Evolutionary conservation across 2,329 filamentous ascomycete species (phyloP).

Genomic region (Anisogramma anomala): DNA sequence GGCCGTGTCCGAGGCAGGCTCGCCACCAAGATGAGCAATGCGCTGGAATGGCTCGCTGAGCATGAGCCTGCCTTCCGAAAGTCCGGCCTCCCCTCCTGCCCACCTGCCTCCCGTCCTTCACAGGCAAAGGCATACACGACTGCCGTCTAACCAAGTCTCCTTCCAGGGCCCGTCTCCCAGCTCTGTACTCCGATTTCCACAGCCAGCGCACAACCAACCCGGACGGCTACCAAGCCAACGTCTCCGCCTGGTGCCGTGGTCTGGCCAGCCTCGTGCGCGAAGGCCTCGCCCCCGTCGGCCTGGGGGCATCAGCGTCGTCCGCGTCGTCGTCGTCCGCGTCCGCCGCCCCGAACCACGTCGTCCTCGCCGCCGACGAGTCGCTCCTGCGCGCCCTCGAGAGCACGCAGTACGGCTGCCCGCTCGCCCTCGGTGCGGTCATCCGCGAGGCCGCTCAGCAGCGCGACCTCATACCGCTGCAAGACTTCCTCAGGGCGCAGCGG

Average conservation of each 20-base stretch:
- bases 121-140: not conserved
- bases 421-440: slow-evolving; percentile 69
- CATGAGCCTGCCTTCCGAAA: slow-evolving; percentile 22
- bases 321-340: no score
- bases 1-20: not conserved
- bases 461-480: slow-evolving; percentile 57
- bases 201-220: slow-evolving; percentile 19
- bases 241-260: slow-evolving; percentile 26
- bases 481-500: slow-evolving; percentile 53
- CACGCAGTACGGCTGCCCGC: slow-evolving; percentile 67
- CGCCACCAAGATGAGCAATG: slow-evolving; percentile 10
- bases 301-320: no score
- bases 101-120: not conserved
- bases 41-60: slow-evolving; percentile 21
- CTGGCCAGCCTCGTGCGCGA: slow-evolving; percentile 22
- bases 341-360: slow-evolving; percentile 34
- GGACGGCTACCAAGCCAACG: slow-evolving; percentile 22
- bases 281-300: slow-evolving; percentile 22
- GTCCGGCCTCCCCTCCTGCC: slow-evolving; percentile 7
- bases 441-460: slow-evolving; percentile 58
- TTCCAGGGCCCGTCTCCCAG: slow-evolving; percentile 20
- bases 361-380: slow-evolving; percentile 46
- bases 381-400: slow-evolving; percentile 62
- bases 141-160: slow-evolving; percentile 5
- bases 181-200: slow-evolving; percentile 21